Base-by-base conservation (phyloP, 805 yeast species). In the Blastobotrys americana region DNA sequence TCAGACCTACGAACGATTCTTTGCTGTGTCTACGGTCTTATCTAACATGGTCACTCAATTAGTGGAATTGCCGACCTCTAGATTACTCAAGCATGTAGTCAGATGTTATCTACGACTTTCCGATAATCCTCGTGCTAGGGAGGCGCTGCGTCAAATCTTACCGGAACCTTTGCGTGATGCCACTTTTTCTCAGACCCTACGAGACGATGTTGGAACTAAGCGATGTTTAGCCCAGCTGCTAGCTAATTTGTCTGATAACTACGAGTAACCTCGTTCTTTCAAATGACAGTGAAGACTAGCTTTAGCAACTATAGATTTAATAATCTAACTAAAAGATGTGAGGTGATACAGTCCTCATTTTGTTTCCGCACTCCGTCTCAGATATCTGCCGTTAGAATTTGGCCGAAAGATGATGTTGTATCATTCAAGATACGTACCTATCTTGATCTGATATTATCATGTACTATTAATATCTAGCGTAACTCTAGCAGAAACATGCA, bases 1-100 rank as follows among this genome's bases (percentile, higher is more conserved):
- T 67, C 95, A 94, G 46, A 90, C 97, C 0, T 85, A 81, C 60
- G 97, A 90, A 64, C 73, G 98, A 55, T 90, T 90, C 61, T 86
- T 83, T 50, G 96, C 97, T 1, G 97, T 93, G 19, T 84, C 93
- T 0, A 80, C 84, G 43, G 98, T 93, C 2, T 72, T 90, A 50
- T 77, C 84, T 34, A 77, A 73, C 39, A 93, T 93, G 95, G 89
- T 93, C 39, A 86, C 83, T 43, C 96, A 90, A 65, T 68, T 90
- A 48, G 78, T 80, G 2, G 74, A 76, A 40, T 74, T 78, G 52
- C 86, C 83, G 46, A 54, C 63, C 25, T 88, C 90, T 0, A 74
- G 97, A 55, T 70, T 90, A 41, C 71, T 90, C 49, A 89, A 90
- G 61, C 97, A 93, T 60, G 95, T 90, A 27, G 93, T 90, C 22